A percentile compares a stretch with the other conserved stretches of the same genome.
phyloP scores from a whole-genome alignment of 768 basidiomycete species.

The Boletus rubroflammeus region DNA sequence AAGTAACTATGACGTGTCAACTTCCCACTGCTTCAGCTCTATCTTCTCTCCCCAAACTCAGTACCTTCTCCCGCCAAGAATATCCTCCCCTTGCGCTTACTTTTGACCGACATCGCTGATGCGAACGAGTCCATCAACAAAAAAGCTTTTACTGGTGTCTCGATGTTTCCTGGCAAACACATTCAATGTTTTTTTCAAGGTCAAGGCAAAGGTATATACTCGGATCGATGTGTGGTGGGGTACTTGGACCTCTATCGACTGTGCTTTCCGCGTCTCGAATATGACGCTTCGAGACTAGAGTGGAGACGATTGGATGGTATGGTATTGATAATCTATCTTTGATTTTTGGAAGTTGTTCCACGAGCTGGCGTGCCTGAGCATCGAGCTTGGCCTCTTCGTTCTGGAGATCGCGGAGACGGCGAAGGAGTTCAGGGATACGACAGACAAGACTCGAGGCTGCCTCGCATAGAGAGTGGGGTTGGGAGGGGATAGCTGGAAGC shows the following conservation, averaged over 20 bases:
- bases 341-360: background rate
- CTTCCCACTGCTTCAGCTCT: background rate
- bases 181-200: background rate
- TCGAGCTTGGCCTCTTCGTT: conserved; percentile 21
- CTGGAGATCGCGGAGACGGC: conserved; percentile 20
- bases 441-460: conserved; percentile 9
- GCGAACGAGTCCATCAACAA: conserved; percentile 18
- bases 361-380: conserved; percentile 11
- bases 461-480: conserved; percentile 5
- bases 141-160: conserved; percentile 22
- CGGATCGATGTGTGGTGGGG: conserved; percentile 4
- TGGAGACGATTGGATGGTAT: background rate
- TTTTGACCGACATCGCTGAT: conserved; percentile 20
- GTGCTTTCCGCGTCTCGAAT: background rate
- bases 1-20: background rate
- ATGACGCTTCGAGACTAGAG: background rate
- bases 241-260: background rate
- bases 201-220: conserved; percentile 6
- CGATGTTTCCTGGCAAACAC: conserved; percentile 8
- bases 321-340: background rate
- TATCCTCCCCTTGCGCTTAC: conserved; percentile 23
- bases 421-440: conserved; percentile 19
- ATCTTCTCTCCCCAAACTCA: conserved; percentile 14
- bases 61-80: conserved; percentile 15
- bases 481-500: background rate